Percentiles rank a stretch among this genome's conserved stretches.
phyloP scores from a whole-genome alignment of 805 yeast species.

The Saccharomycopsis oosterbeekiorum region DNA sequence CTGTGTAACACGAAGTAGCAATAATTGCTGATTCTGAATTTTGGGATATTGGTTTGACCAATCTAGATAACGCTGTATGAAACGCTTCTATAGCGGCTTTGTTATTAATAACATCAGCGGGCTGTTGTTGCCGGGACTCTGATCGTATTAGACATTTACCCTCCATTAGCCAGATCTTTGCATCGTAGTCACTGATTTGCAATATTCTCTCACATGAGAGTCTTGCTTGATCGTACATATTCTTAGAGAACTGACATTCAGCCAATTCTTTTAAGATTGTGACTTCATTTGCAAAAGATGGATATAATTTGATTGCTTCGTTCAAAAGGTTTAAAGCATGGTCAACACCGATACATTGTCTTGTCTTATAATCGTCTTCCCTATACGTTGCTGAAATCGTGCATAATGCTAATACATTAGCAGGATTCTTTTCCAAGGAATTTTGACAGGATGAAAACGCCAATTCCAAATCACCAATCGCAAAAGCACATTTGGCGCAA shows the following conservation, averaged over 20 bases:
- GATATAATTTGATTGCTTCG: slow-evolving; percentile 29
- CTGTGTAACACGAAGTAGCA: slow-evolving; percentile 43
- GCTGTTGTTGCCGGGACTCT: background rate
- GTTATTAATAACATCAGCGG: slow-evolving; percentile 14
- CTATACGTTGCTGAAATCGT: slow-evolving; percentile 36
- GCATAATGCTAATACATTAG: slow-evolving; percentile 31
- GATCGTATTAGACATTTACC: slow-evolving; percentile 39
- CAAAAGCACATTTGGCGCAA: slow-evolving; percentile 13
- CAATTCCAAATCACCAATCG: slow-evolving; percentile 21
- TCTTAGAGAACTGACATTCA: slow-evolving; percentile 38
- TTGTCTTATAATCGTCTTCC: slow-evolving; percentile 29
- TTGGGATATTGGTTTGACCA: slow-evolving; percentile 4
- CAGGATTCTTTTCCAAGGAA: slow-evolving; percentile 34
- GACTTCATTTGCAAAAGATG: slow-evolving; percentile 31
- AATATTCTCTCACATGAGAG: slow-evolving; percentile 36
- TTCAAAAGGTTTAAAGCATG: slow-evolving; percentile 33
- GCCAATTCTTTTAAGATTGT: slow-evolving; percentile 40
- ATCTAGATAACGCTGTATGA: slow-evolving; percentile 33
- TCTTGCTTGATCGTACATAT: slow-evolving; percentile 44
- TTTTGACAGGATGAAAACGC: slow-evolving; percentile 36
- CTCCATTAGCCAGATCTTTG: slow-evolving; percentile 37
- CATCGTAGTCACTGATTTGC: slow-evolving; percentile 30
- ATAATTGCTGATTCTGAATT: slow-evolving; percentile 32
- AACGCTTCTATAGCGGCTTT: slow-evolving; percentile 40
- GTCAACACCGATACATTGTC: slow-evolving; percentile 32